Evolutionary conservation across 495 filamentous ascomycete species (phyloP).

Genomic region (Aspergillus cavernicola): DNA sequence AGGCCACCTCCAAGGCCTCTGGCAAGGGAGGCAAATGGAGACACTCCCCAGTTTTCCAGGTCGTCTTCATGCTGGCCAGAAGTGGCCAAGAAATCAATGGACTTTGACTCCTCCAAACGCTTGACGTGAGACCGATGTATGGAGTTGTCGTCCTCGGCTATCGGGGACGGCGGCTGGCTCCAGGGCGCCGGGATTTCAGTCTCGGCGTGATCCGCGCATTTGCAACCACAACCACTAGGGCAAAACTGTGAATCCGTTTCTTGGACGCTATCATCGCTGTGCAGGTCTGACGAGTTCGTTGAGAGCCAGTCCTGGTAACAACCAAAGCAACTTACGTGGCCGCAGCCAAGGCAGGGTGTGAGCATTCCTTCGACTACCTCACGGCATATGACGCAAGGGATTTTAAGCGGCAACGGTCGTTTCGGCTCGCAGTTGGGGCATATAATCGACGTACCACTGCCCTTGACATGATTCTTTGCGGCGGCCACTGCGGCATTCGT

Average conservation of each 20-base stretch:
- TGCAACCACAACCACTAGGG: constrained; percentile 49
- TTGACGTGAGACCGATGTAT: constrained; percentile 19
- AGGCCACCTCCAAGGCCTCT: constrained; percentile 43
- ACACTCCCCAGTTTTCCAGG: constrained; percentile 39
- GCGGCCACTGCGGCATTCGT: constrained; percentile 21
- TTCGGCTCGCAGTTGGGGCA: constrained; percentile 39
- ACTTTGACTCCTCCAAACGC: constrained; percentile 12
- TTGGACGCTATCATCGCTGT: constrained; percentile 3
- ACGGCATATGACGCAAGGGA: constrained; percentile 46
- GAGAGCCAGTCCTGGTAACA: constrained; percentile 45
- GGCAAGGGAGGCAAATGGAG: constrained; percentile 46
- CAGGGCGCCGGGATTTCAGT: constrained; percentile 28
- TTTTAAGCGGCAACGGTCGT: constrained; percentile 35
- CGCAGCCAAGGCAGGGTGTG: constrained; percentile 49
- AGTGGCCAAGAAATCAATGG: constrained; percentile 7
- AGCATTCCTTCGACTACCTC: constrained; percentile 47
- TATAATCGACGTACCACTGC: constrained; percentile 15
- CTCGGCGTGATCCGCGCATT: constrained; percentile 42
- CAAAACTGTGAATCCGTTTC: constrained; percentile 30
- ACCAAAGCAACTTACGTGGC: constrained; percentile 49
- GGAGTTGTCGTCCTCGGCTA: constrained; percentile 23
- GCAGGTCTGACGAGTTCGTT: constrained; percentile 6
- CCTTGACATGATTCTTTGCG: constrained; percentile 22
- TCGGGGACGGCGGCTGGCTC: constrained; percentile 16
- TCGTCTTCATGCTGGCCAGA: constrained; percentile 32